Base-by-base conservation (phyloP, 495 filamentous ascomycete species). In the Penicillium herquei region DNA sequence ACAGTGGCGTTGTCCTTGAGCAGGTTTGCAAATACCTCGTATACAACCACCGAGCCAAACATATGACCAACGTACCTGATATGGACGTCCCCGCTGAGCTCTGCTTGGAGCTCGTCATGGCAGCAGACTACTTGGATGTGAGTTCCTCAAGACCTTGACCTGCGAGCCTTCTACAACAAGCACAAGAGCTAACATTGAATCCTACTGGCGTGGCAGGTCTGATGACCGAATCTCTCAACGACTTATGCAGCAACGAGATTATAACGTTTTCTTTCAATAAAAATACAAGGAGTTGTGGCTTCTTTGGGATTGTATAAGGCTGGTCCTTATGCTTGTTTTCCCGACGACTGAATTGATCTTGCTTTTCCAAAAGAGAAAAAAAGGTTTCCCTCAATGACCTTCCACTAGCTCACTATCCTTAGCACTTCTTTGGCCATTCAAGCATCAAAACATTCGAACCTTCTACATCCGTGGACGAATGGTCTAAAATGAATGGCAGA, bases 1-100 rank as follows among this genome's bases (percentile, higher is more conserved):
- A 30, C 60, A 96, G 91, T 66, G 91, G 86, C 43, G 63, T 87
- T 13, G 83, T 97, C 26, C 83, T 98, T 3, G 92, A 96, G 67
- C 93, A 92, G 71, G 87, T 96, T 37, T 90, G 84, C 69, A 89
- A 96, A 74, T 96, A 96, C 72, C 88, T 95, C 56, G 88, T 89
- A 59, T 96, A 93, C 75, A 88, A 88, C 69, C 81, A 96, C 69
- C 91, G 90, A 70, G 81, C 94, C 70, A 84, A 81, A 52, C 83
- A 93, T 54, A 74, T 74, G 55, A 80, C 82, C 47, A 86, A 95
- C 57, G 90, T 96, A 17, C 84, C 90, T 6, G 94, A 98, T 70
- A 92, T 96, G 90, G 91, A 96, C 16, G 81, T 90, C 18, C 84
- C 89, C 33, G 78, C 84, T 0, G 86, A 93, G 69, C 59, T 94